Evolutionary conservation across 2,329 filamentous ascomycete genomes (phyloP).

Genomic region (Raffaelea ambrosiae): DNA sequence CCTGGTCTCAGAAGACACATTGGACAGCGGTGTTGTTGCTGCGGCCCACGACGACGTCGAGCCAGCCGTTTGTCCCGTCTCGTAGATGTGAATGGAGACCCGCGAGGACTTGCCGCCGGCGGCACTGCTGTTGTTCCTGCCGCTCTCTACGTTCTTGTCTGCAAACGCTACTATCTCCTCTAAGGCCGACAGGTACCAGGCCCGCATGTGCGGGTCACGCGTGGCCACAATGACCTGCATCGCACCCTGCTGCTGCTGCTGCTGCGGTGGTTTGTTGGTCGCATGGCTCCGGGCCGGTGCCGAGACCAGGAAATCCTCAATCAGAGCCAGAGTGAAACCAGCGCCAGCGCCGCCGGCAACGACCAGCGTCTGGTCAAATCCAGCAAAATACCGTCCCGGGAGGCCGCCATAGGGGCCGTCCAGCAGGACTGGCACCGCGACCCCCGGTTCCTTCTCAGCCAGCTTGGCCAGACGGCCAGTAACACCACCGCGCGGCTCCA

Average conservation of each 20-base stretch:
- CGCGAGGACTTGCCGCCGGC: slow-evolving; percentile 8
- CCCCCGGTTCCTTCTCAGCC: slow-evolving; percentile 26
- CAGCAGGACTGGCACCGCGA: slow-evolving; percentile 35
- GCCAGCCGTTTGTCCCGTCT: slow-evolving; percentile 10
- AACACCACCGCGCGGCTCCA: slow-evolving; percentile 39
- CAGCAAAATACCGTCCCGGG: slow-evolving; percentile 22
- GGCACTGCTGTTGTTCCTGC: neutral
- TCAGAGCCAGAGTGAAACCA: slow-evolving; percentile 40
- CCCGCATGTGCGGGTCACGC: slow-evolving; percentile 17
- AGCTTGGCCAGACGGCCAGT: slow-evolving; percentile 35
- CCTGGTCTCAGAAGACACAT: neutral
- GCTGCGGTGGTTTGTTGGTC: too few species aligned
- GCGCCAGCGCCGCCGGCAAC: slow-evolving; percentile 49
- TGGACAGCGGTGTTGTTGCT: neutral
- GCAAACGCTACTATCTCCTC: slow-evolving; percentile 14
- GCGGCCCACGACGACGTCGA: neutral
- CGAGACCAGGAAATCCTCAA: slow-evolving; percentile 25
- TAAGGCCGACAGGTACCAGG: slow-evolving; percentile 21
- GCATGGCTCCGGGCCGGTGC: slow-evolving; percentile 10
- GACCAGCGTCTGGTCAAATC: slow-evolving; percentile 35
- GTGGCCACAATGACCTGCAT: slow-evolving; percentile 20
- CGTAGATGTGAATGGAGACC: slow-evolving; percentile 16
- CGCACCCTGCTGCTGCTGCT: too few species aligned
- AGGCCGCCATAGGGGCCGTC: slow-evolving; percentile 54
- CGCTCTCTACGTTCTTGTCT: slow-evolving; percentile 11